phyloP scores from a whole-genome alignment of 108 stramenopile genomes.

The Cyclotella baltica region DNA sequence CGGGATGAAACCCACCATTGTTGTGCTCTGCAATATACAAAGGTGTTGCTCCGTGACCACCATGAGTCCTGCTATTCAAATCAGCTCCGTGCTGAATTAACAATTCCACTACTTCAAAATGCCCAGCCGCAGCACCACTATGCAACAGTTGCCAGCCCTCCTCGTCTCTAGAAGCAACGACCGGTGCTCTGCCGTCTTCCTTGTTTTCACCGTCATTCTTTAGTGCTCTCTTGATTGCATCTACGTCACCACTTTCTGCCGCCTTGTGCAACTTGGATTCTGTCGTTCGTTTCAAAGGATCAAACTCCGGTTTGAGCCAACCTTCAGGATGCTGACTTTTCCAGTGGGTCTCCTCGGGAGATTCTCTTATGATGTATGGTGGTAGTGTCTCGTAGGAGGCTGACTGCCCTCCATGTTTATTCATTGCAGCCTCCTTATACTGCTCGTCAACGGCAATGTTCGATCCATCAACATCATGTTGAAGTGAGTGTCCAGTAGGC shows the following conservation, averaged over 20 bases:
- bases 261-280: constrained; percentile 27
- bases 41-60: constrained; percentile 57
- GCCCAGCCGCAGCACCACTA: constrained; percentile 64
- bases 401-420: constrained; percentile 44
- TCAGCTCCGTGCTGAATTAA: constrained; percentile 65
- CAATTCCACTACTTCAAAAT: constrained; percentile 61
- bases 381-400: constrained; percentile 39
- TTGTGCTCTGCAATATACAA: constrained; percentile 50
- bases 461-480: constrained; percentile 6
- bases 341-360: constrained; percentile 61
- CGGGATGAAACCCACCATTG: constrained; percentile 41
- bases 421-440: constrained; percentile 28
- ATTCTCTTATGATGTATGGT: constrained; percentile 58
- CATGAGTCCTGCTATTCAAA: constrained; percentile 61
- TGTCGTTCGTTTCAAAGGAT: constrained; percentile 21
- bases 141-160: constrained; percentile 71
- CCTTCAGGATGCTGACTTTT: constrained; percentile 44
- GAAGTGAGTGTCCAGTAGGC: constrained; percentile 58
- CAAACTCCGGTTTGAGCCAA: constrained; percentile 38
- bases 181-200: neutral
- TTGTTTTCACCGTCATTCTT: constrained; percentile 5
- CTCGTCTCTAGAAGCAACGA: constrained; percentile 46
- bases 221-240: constrained; percentile 13
- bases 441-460: constrained; percentile 28
- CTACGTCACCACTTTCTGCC: constrained; percentile 26